Evolutionary conservation across 192 early-diverging fungal species (phyloP), one percentile per base, ranked within the genome.

Genomic region (Linnemannia exigua): DNA sequence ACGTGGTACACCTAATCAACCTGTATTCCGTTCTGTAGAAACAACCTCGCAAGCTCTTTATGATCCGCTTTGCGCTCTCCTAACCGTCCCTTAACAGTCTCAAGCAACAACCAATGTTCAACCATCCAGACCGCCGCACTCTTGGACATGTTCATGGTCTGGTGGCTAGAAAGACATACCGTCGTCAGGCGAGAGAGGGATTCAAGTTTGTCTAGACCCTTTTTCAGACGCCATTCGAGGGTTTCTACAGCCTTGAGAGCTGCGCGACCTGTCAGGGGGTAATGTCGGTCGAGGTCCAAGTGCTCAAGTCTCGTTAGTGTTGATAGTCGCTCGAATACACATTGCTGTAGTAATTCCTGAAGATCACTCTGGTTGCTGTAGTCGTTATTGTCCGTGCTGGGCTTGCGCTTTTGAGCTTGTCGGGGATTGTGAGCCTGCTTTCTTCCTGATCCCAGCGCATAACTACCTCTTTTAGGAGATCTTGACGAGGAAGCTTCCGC

Each of bases 131-230:
- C 35, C 4, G 58, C 58, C 9, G 74, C 74, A 28, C 41, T 66
- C 74, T 66, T 75, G 35, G 74, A 75, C 52, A 63, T 75, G 37
- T 66, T 75, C 74, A 75, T 75, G 1, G 28, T 22, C 9, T 52
- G 52, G 20, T 25, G 22, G 14, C 33, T 52, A 54, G 58, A 37
- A 41, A 75, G 58, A 12, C 52, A 36, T 1, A 75, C 52, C 3
- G 6, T 61, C 41, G 22, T 36, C 25, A 75, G 25, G 20, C 37
- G 35, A 1, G 36, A 36, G 1, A 75, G 20, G 51, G 37, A 63
- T 2, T 20, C 74, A 9, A 75, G 61, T 58, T 58, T 37, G 33
- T 58, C 36, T 15, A 75, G 14, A 0, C 74, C 74, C 9, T 35
- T n/a, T n/a, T 63, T 66, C 14, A 75, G 12, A 25, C 33, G 74